Conservation (phyloP, 1,284 basidiomycete genomes). For the Irpex lacteus region DNA sequence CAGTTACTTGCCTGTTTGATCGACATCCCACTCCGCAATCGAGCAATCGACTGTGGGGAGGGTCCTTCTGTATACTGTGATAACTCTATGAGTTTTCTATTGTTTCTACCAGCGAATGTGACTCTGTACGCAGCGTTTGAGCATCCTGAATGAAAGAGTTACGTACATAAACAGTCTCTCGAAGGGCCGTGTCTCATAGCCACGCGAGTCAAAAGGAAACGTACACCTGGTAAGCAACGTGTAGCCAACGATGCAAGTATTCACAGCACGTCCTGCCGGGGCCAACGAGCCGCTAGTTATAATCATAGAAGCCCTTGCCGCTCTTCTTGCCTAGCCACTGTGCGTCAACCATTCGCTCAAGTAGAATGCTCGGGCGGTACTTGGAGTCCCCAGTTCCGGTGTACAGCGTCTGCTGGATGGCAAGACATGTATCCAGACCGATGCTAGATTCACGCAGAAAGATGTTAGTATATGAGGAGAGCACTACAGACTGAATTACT, state of each 20-base stretch:
- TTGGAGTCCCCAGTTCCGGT: conserved; percentile 93
- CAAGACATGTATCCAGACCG: conserved; percentile 88
- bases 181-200: neutral
- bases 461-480: neutral
- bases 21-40: neutral
- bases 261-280: neutral
- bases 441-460: conserved; percentile 54
- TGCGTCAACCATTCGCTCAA: conserved; percentile 96
- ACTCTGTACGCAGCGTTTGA: neutral
- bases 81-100: no score
- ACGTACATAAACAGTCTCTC: neutral
- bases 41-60: neutral
- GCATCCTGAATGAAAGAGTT: neutral
- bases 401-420: conserved; percentile 88
- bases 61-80: neutral
- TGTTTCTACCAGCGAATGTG: neutral
- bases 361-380: conserved; percentile 88
- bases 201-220: neutral
- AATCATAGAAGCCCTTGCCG: conserved; percentile 88
- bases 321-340: conserved; percentile 94
- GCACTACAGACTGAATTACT: conserved; percentile 27
- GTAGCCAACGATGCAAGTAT: neutral
- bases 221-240: neutral
- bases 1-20: neutral
- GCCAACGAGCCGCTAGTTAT: conserved; percentile 27